Evolutionary conservation across 257 asterid species (phyloP).

Genomic region (Parsonsia alboflavescens): DNA sequence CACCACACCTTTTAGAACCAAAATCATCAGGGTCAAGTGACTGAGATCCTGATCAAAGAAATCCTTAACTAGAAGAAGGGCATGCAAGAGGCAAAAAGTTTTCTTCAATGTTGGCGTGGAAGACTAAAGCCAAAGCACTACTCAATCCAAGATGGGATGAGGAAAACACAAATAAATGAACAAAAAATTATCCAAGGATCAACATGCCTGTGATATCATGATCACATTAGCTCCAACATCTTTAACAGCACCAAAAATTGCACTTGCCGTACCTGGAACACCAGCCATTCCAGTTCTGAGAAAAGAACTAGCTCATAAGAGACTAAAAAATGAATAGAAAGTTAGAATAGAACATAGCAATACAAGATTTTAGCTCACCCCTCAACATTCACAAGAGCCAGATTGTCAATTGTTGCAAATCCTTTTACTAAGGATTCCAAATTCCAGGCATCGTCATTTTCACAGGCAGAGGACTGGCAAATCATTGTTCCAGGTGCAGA

Average conservation of each 20-base stretch:
- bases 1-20: not conserved
- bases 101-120: not conserved
- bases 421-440: conserved; percentile 84
- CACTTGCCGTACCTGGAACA: conserved; percentile 95
- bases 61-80: not conserved
- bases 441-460: conserved; percentile 40
- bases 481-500: conserved; percentile 90
- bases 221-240: conserved; percentile 97
- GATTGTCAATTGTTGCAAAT: conserved; percentile 93
- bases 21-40: not conserved
- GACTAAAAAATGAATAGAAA: not conserved
- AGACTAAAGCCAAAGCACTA: not conserved
- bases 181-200: not conserved
- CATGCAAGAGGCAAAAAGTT: not conserved
- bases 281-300: conserved; percentile 99
- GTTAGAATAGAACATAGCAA: not conserved
- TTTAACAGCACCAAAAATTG: conserved; percentile 85
- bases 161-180: conserved; percentile 3
- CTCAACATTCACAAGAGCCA: conserved; percentile 97
- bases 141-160: not conserved
- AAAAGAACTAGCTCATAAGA: conserved; percentile 18
- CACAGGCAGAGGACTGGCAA: conserved; percentile 49
- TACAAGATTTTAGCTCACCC: conserved; percentile 50
- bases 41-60: not conserved
- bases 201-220: conserved; percentile 91